Conservation (phyloP, 2,329 filamentous ascomycete species). For the Alternaria triticimaculans region DNA sequence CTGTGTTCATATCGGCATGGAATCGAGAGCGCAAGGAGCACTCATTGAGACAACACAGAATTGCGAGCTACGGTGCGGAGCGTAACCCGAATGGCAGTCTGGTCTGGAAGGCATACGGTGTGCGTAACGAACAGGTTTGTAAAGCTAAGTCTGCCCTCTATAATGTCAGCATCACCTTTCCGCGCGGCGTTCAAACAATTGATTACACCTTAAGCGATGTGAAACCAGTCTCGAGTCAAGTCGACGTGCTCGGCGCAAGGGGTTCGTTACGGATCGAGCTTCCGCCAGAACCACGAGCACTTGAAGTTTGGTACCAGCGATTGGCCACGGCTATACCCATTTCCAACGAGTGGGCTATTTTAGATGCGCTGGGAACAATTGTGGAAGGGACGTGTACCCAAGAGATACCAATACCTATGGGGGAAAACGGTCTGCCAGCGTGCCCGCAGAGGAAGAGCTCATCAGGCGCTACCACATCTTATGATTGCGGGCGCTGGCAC, state of each 20-base stretch:
- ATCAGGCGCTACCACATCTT: too few species aligned
- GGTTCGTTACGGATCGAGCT: not conserved
- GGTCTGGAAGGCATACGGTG: not conserved
- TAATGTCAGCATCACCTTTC: not conserved
- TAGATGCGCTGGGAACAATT: not conserved
- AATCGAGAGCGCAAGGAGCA: too few species aligned
- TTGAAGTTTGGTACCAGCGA: not conserved
- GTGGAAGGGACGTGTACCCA: too few species aligned
- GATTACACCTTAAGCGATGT: not conserved
- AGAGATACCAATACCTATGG: too few species aligned
- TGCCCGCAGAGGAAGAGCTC: too few species aligned
- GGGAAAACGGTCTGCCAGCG: too few species aligned
- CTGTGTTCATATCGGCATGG: too few species aligned
- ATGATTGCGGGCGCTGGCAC: too few species aligned
- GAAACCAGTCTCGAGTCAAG: too few species aligned
- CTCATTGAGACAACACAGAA: not conserved
- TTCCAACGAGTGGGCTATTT: not conserved
- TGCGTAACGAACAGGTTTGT: not conserved
- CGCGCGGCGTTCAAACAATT: not conserved
- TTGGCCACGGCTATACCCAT: not conserved
- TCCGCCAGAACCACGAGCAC: not conserved
- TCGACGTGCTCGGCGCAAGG: too few species aligned
- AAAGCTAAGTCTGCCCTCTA: not conserved
- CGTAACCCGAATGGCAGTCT: not conserved
- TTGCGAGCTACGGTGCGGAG: not conserved